phyloP scores from a whole-genome alignment of 805 yeast genomes.

The Saturnispora zaruensis region DNA sequence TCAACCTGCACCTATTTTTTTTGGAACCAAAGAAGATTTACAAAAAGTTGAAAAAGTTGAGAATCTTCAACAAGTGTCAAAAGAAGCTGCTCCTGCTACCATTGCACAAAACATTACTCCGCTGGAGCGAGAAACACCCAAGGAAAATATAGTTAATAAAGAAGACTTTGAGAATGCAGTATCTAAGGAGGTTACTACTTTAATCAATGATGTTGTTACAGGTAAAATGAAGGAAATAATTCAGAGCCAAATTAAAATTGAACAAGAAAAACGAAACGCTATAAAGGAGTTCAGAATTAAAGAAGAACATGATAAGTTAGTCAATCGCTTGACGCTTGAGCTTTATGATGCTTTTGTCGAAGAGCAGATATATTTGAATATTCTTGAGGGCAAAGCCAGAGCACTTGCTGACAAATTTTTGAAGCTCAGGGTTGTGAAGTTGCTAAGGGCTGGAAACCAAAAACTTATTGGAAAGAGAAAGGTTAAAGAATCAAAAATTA shows the following conservation, averaged over 20 bases:
- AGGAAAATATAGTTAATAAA: slow-evolving; percentile 22
- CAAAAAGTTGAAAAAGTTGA: neutral
- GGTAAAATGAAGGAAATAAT: slow-evolving; percentile 19
- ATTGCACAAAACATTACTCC: neutral
- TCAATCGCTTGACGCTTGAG: slow-evolving; percentile 35
- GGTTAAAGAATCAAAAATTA: slow-evolving; percentile 30
- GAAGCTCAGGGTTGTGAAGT: slow-evolving; percentile 26
- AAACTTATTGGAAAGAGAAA: slow-evolving; percentile 20
- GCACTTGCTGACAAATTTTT: slow-evolving; percentile 26
- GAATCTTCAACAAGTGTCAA: neutral
- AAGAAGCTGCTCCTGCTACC: neutral
- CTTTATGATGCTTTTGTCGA: slow-evolving; percentile 52
- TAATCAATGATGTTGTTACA: slow-evolving; percentile 22
- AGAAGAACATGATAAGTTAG: slow-evolving; percentile 24
- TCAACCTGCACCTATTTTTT: neutral
- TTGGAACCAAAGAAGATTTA: neutral
- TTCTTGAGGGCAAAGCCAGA: slow-evolving; percentile 40
- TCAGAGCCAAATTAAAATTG: neutral
- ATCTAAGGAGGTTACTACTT: slow-evolving; percentile 16
- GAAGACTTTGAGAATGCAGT: slow-evolving; percentile 28
- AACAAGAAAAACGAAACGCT: neutral
- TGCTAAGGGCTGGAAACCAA: slow-evolving; percentile 26
- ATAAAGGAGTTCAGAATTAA: slow-evolving; percentile 16
- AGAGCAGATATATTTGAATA: slow-evolving; percentile 41
- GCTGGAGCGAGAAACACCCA: neutral